Conservation (phyloP, 78 protist species). For the Monosiga brevicollis region DNA sequence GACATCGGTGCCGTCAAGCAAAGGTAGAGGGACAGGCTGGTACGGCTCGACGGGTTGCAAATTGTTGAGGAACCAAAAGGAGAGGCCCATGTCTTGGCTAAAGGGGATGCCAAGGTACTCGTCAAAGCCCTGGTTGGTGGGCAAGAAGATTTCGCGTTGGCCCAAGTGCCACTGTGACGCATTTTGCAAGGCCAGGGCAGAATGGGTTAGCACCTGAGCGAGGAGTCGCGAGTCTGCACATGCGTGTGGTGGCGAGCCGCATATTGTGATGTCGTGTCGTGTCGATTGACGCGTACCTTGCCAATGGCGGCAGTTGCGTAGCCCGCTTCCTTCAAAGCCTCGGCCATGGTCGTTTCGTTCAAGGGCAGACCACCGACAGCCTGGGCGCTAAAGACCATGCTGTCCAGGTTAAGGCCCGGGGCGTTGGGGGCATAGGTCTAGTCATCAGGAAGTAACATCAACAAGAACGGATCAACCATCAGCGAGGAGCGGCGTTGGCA, state of each 20-base stretch:
- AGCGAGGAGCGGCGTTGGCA: too few species aligned
- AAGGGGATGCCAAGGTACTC: neutral
- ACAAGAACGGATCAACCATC: too few species aligned
- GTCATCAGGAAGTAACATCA: too few species aligned
- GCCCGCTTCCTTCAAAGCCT: neutral
- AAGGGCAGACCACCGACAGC: neutral
- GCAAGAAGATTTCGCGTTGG: neutral
- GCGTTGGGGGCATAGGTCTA: too few species aligned
- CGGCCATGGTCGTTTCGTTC: neutral
- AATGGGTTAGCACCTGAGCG: neutral
- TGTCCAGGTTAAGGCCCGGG: too few species aligned
- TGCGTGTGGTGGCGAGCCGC: too few species aligned
- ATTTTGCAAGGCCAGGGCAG: neutral
- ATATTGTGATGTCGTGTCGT: too few species aligned
- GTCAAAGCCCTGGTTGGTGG: neutral
- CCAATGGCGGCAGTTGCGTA: neutral
- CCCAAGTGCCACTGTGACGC: neutral
- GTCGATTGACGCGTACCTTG: neutral
- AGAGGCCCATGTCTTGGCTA: neutral
- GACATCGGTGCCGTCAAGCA: neutral
- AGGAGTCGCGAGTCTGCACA: too few species aligned
- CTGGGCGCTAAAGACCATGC: neutral
- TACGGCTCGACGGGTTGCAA: neutral
- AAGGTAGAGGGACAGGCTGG: neutral
- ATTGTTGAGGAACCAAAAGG: neutral